Evolutionary conservation across 2,329 filamentous ascomycete species (phyloP).

Genomic region (Colletotrichum tofieldiae): DNA sequence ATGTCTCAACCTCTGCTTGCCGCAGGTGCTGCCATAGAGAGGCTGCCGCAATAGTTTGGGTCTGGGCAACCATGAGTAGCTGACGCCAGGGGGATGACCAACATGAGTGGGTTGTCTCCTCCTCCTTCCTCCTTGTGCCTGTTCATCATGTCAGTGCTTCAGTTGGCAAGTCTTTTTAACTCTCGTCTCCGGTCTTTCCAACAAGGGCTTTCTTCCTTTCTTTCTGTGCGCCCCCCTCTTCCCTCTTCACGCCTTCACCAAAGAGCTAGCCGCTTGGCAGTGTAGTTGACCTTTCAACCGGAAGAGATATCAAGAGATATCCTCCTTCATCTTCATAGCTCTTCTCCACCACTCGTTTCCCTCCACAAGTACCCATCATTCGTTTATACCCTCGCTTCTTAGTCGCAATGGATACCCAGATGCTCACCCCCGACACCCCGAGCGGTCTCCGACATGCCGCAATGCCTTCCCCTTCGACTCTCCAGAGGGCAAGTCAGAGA

Average conservation of each 20-base stretch:
- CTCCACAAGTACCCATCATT: conserved; percentile 5
- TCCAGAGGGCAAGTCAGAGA: conserved; percentile 16
- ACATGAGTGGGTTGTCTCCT: conserved; percentile 38
- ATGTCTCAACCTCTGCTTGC: conserved; percentile 38
- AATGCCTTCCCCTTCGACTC: conserved; percentile 32
- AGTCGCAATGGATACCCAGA: conserved; percentile 33
- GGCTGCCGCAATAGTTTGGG: conserved; percentile 17
- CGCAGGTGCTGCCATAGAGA: conserved; percentile 24
- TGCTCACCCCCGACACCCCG: conserved; percentile 39
- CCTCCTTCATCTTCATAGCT: conserved; percentile 9
- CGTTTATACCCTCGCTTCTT: conserved; percentile 23
- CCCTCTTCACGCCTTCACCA: conserved; percentile 14
- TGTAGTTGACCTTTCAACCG: conserved; percentile 31
- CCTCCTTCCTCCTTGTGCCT: conserved; percentile 18
- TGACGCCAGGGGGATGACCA: conserved; percentile 26
- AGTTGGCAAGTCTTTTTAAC: conserved; percentile 40
- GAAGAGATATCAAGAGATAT: conserved; percentile 38
- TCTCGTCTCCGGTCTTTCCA: conserved; percentile 34
- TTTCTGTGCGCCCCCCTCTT: conserved; percentile 22
- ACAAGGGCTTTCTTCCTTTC: conserved; percentile 8
- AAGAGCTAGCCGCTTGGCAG: conserved; percentile 24
- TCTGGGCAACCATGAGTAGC: conserved; percentile 37
- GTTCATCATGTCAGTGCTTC: conserved; percentile 39
- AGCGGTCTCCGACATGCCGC: conserved; percentile 30
- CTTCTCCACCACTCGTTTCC: neutral